Evolutionary conservation across 169 alveolate genomes (phyloP), one percentile per base, ranked within the genome.

Genomic region (Eimeria praecox): DNA sequence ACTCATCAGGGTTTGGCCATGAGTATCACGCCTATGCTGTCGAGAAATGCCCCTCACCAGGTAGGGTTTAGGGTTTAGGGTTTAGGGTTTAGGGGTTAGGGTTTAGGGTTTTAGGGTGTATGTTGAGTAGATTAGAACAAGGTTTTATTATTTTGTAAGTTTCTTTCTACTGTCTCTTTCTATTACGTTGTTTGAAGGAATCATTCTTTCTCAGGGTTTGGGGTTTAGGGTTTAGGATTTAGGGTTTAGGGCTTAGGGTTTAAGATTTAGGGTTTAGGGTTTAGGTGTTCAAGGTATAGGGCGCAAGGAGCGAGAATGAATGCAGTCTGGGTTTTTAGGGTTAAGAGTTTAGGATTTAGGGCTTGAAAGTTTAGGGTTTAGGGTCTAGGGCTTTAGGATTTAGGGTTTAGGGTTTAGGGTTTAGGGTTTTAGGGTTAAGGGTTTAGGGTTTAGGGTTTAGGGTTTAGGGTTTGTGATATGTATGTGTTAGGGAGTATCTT

Each of bases 1-100:
- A 96, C 94, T 83, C 97, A 42, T 96, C 97, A 59, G 97, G 97
- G 2, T 96, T 40, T 59, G 97, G 97, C 46, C 75, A 96, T 18
- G 97, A 96, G 90, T 96, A 71, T 85, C 97, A 96, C 92, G 94
- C 96, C 59, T 95, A 33, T 46, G 75, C 89, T n/a, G 40, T 95
- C 22, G 93, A 90, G 66, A 66, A 66, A n/a, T 52, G 56, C 88
- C 93, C 95, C 59, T 89, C 83, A 71, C 92, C 96, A 42, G 95
- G 96, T 92, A 83, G n/a, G 91, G 44, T 49, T 35, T 75, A 75
- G 56, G 56, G 87, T 75, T 75, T 35, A 75, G 87, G 87, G 87
- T 75, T 75, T 75, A 75, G 87, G 87, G 87, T 75, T 75, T 73
- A 52, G n/a, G n/a, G n/a, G n/a, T 14, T 56, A 35, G 80, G 80